Evolutionary conservation across 2,329 filamentous ascomycete genomes (phyloP).

Genomic region (Pestalotiopsis fici): DNA sequence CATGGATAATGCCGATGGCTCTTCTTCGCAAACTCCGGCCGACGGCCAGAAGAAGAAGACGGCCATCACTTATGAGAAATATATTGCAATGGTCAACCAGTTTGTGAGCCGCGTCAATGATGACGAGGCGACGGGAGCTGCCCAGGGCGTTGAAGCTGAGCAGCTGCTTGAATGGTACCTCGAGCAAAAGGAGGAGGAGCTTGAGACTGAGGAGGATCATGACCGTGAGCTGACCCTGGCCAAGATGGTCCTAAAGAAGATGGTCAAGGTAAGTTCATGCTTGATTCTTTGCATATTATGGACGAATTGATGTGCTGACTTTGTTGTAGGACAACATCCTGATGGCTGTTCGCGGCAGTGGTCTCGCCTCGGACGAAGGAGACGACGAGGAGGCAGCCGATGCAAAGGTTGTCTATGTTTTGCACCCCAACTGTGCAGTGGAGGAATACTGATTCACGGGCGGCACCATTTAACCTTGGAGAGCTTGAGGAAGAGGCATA

Average conservation of each 20-base stretch:
- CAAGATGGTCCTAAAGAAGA: constrained; percentile 83
- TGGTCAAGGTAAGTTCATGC: constrained; percentile 77
- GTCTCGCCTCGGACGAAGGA: constrained; percentile 41
- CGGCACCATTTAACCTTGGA: neutral
- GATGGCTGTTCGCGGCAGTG: constrained; percentile 72
- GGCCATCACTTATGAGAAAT: constrained; percentile 88
- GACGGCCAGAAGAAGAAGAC: constrained; percentile 66
- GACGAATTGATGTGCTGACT: neutral
- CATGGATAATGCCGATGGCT: constrained; percentile 39
- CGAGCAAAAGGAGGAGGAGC: constrained; percentile 83
- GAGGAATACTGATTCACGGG: constrained; percentile 50
- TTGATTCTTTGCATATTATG: neutral
- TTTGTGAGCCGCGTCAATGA: constrained; percentile 82
- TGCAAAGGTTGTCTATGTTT: constrained; percentile 72
- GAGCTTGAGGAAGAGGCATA: neutral
- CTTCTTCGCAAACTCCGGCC: constrained; percentile 12
- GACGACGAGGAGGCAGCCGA: constrained; percentile 41
- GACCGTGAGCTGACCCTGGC: constrained; percentile 57
- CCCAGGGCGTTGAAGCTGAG: constrained; percentile 84
- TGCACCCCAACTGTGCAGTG: constrained; percentile 92
- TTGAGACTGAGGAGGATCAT: constrained; percentile 80
- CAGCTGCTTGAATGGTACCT: constrained; percentile 87
- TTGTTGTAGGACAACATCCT: constrained; percentile 76
- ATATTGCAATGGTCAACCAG: constrained; percentile 84
- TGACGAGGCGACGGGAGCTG: constrained; percentile 69